Evolutionary conservation across 805 yeast genomes (phyloP).

Genomic region (Lipomyces orientalis): DNA sequence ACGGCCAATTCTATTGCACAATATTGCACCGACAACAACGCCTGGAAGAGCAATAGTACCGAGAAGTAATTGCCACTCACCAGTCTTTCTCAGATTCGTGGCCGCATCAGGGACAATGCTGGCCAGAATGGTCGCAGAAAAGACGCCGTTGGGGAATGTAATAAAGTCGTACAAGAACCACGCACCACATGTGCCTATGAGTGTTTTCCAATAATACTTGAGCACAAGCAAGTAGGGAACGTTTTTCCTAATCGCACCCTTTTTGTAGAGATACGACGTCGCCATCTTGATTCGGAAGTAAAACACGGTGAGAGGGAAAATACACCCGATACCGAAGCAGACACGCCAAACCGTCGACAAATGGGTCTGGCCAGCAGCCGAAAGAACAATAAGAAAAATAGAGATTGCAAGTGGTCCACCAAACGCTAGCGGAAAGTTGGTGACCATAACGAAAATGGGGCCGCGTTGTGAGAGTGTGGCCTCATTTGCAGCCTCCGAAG

Average conservation of each 20-base stretch:
- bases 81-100: conserved; percentile 58
- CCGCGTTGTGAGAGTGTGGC: conserved; percentile 62
- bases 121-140: conserved; percentile 65
- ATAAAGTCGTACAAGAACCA: conserved; percentile 86
- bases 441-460: conserved; percentile 65
- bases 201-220: conserved; percentile 69
- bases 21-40: conserved; percentile 68
- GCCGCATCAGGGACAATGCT: conserved; percentile 52
- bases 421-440: conserved; percentile 72
- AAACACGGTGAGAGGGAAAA: conserved; percentile 73
- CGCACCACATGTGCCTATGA: conserved; percentile 72
- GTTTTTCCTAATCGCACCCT: conserved; percentile 62
- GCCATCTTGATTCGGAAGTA: conserved; percentile 74
- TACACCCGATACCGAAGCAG: conserved; percentile 67
- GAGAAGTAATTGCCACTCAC: conserved; percentile 75
- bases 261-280: conserved; percentile 66
- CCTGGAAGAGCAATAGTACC: conserved; percentile 75
- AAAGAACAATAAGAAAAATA: conserved; percentile 69
- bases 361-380: conserved; percentile 54
- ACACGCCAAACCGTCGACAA: conserved; percentile 63
- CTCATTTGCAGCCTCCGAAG: conserved; percentile 77
- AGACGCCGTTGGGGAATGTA: conserved; percentile 78
- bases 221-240: conserved; percentile 66
- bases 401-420: conserved; percentile 81
- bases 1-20: conserved; percentile 70